Evolutionary conservation across 2,329 filamentous ascomycete genomes (phyloP), one percentile per base, ranked within the genome.

Genomic region (Aspergillus sp.): DNA sequence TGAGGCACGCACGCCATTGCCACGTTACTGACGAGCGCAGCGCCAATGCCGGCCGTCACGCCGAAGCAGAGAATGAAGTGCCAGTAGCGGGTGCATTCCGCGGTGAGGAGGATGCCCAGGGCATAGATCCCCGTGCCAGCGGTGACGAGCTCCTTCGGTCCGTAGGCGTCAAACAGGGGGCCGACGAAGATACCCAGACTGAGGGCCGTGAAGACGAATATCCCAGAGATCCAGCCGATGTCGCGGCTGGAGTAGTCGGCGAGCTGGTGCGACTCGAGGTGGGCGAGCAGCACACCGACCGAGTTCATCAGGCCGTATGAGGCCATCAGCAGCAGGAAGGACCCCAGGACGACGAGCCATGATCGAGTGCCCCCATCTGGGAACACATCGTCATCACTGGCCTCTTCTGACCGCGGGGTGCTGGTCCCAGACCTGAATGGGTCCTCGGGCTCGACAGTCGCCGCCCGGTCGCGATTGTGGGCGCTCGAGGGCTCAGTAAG

Each of bases 131-230:
- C 66, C 3, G 74, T 73, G 1, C 79, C 79, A 0, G 71, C 58
- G 4, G 77, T 68, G 1, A 75, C 72, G 12, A 82, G 72, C 19
- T 75, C 64, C 4, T 70, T 73, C 0, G 81, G 78, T 0, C 81
- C 81, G 52, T 81, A 78, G 1, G 72, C 71, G 56, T 83, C 81
- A 59, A 82, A 80, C n/a, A 83, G 62, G 0, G 81, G 81, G 0
- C 81, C 81, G 6, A 81, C 72, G 56, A 79, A 78, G 17, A 82
- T 76, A 12, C 78, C 79, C 2, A 81, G 66, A 1, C 75, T 66
- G 0, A 82, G 68, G 0, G 74, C 68, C 0, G 82, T 68, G 56
- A 80, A 81, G 3, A 78, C 74, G 61, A 80, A 82, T 0, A 81
- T 59, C 0, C 79, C 77, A 0, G 76, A 75, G 27, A 82, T 82